phyloP scores from a whole-genome alignment of 2,329 filamentous ascomycete genomes.

The Plenodomus biglobosus region DNA sequence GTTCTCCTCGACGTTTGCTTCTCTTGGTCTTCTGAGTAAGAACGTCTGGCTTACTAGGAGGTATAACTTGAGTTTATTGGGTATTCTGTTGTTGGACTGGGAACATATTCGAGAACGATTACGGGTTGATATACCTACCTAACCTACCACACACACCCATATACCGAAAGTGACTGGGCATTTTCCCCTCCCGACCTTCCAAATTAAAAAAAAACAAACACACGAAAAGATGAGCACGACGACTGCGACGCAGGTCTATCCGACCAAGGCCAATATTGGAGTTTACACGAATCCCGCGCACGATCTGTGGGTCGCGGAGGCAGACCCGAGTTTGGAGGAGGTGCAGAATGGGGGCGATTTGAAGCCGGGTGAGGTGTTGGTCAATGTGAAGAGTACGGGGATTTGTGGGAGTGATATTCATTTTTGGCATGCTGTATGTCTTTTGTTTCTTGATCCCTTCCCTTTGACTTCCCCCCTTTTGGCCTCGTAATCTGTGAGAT shows the following conservation, averaged over 20 bases:
- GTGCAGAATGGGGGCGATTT: conserved; percentile 69
- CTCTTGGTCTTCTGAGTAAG: too few relatives aligned
- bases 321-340: conserved; percentile 73
- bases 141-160: too few relatives aligned
- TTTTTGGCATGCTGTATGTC: conserved; percentile 81
- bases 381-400: conserved; percentile 90
- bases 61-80: too few relatives aligned
- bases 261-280: conserved; percentile 83
- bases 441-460: neutral
- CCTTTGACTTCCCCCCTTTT: neutral
- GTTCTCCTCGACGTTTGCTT: too few relatives aligned
- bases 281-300: conserved; percentile 94
- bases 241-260: conserved; percentile 46
- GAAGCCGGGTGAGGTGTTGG: conserved; percentile 79
- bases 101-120: too few relatives aligned
- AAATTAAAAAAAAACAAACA: neutral
- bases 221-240: conserved; percentile 36
- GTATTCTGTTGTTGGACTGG: too few relatives aligned
- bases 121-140: too few relatives aligned
- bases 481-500: too few relatives aligned
- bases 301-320: conserved; percentile 83
- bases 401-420: conserved; percentile 97
- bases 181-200: too few relatives aligned
- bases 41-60: too few relatives aligned
- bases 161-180: too few relatives aligned